phyloP scores from a whole-genome alignment of 2,329 filamentous ascomycete species.

The Fusarium setosum region DNA sequence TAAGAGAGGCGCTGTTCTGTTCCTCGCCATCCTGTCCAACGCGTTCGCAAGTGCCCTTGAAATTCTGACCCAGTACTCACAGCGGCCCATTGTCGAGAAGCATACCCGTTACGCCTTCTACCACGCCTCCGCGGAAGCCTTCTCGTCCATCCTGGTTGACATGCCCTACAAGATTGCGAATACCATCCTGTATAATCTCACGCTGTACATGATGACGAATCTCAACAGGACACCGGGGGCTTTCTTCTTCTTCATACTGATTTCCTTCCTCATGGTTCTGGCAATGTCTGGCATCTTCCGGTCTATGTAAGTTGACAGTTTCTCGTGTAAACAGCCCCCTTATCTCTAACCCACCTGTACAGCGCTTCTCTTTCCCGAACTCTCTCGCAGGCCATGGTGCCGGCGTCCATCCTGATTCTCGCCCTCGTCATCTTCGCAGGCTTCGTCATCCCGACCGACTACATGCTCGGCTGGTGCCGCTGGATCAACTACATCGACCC shows the following conservation, averaged over 20 bases:
- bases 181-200: conserved; percentile 55
- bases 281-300: conserved; percentile 74
- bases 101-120: conserved; percentile 55
- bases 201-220: conserved; percentile 62
- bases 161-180: conserved; percentile 56
- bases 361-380: conserved; percentile 62
- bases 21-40: conserved; percentile 66
- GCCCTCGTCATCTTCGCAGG: conserved; percentile 57
- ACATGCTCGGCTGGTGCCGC: conserved; percentile 73
- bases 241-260: conserved; percentile 60
- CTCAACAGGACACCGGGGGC: conserved; percentile 55
- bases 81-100: conserved; percentile 53
- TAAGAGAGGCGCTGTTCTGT: conserved; percentile 58
- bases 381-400: conserved; percentile 58
- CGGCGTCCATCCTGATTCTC: conserved; percentile 52
- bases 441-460: conserved; percentile 55
- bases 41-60: conserved; percentile 55
- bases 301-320: conserved; percentile 37
- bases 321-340: no score
- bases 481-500: conserved; percentile 78
- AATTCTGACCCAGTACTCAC: conserved; percentile 52
- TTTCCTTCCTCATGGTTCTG: conserved; percentile 65
- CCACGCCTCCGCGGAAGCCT: conserved; percentile 49
- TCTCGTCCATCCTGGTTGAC: conserved; percentile 53
- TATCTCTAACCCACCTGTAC: no score